A percentile compares a stretch with the other conserved stretches of the same genome.
phyloP scores from a whole-genome alignment of 192 early-diverging fungal genomes.

The Backusella luteola region DNA sequence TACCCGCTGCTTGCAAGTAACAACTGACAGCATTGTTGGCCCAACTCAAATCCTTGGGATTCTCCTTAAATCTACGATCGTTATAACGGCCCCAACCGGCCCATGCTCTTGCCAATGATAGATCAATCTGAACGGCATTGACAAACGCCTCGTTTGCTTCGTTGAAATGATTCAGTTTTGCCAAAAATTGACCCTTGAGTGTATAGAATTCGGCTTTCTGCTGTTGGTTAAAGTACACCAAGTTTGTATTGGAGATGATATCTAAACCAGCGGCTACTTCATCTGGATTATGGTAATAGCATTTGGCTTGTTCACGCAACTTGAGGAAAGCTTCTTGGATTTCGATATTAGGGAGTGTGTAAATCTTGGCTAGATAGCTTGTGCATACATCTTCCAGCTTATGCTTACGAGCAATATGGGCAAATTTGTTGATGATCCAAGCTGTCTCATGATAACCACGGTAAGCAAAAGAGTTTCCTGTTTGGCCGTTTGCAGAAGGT shows the following conservation, averaged over 20 bases:
- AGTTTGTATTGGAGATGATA: slow-evolving; percentile 98
- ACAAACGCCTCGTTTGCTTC: slow-evolving; percentile 92
- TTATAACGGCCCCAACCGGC: slow-evolving; percentile 95
- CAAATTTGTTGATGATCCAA: slow-evolving; percentile 99
- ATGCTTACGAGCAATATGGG: slow-evolving; percentile 94
- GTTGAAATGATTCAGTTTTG: slow-evolving; percentile 79
- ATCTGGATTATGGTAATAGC: slow-evolving; percentile 85
- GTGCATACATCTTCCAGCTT: slow-evolving; percentile 94
- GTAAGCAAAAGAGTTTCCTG: slow-evolving; percentile 87
- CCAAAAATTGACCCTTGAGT: slow-evolving; percentile 92
- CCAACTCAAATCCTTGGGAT: slow-evolving; percentile 76
- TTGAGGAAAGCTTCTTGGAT: slow-evolving; percentile 99
- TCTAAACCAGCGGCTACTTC: slow-evolving; percentile 93
- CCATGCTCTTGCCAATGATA: slow-evolving; percentile 91
- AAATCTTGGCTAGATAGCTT: slow-evolving; percentile 90
- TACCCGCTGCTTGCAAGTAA: slow-evolving; percentile 91
- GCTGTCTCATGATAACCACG: slow-evolving; percentile 99
- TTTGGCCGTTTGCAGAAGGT: slow-evolving; percentile 41
- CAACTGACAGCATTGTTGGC: slow-evolving; percentile 91
- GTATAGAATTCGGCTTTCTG: slow-evolving; percentile 99
- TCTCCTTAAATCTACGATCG: slow-evolving; percentile 86
- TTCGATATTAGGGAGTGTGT: slow-evolving; percentile 99
- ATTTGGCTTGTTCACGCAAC: slow-evolving; percentile 97
- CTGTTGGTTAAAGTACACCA: slow-evolving; percentile 86
- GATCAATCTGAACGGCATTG: slow-evolving; percentile 86